Base-by-base conservation (phyloP, 352 stramenopile genomes). In the Phytophthora hybrid region DNA sequence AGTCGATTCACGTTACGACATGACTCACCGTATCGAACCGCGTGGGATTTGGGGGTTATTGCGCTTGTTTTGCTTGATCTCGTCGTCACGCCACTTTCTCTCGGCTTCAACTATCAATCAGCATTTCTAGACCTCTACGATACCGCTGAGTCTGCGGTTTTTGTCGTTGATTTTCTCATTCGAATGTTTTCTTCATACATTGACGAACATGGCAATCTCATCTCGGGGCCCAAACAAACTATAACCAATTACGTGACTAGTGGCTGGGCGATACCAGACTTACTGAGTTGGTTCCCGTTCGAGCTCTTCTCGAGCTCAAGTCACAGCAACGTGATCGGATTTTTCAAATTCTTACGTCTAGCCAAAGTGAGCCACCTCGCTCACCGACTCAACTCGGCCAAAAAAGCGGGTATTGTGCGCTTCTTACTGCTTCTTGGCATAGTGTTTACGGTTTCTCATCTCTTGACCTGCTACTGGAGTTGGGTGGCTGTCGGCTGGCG, bases 221-320 rank as follows among this genome's bases (percentile, higher is more conserved):
- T 89, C 19, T 87, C 80, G 0, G 83, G 80, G 0, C 81, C 83
- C 1, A 46, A 29, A 10, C 66, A 78, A 44, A 91, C 83, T 1
- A 58, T 68, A 10, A 61, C 37, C 1, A 70, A 88, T 57, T 91
- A 91, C 62, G 21, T 91, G 21, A 29, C 77, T 5, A 88, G 81
- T 47, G 32, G 76, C 18, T 87, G 81, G 81, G 83, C 78, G 3
- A 2, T 89, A 1, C 76, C 80, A 0, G 83, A 91, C 39, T 79
- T 91, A 16, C 59, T 91, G n/a, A 83, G 78, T 29, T 91, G 79
- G 79, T 87, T 91, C 58, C 83, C 81, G 8, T 87, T 91, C 29
- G 80, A 89, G 53, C 72, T 81, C 26, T 23, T 91, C 10, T 66
- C 66, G 9, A 34, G 58, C 0, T 59, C 62, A 0, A 64, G 55